Evolutionary conservation across 306 rosid species (phyloP), one percentile per base, ranked within the genome.

Genomic region (Elaeagnus macrophylla): DNA sequence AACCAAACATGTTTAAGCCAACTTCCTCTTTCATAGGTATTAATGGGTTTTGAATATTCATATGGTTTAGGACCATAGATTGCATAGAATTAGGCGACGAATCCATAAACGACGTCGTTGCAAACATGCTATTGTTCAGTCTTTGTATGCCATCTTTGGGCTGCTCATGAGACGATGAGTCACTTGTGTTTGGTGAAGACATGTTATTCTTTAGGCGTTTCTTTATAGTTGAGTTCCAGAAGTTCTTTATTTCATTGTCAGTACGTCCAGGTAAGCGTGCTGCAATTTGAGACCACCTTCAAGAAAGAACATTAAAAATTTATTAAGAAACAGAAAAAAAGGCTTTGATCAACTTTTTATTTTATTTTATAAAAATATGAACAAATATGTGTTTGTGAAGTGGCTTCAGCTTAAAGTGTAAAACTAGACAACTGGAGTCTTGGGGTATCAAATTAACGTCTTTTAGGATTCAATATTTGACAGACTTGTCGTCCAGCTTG

Each of bases 251-350:
- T 60, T 91, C 99, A 7, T 91, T 91, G 72, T 91, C 99, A 0
- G 99, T 91, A 71, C 99, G 16, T 5, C 96, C 99, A 0, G 99
- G 96, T 44, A 91, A 73, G 2, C 95, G 82, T 2, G 99, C 89
- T 10, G 99, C 96, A 61, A 91, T 91, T 67, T 91, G 99, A 15
- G 99, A 91, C 99, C 99, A 91, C 80, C 99, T 91, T 60, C n/a
- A 20, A 49, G 10, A 49, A 1, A 18, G 10, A 7, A 56, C 10
- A 45, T 25, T 25, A 25, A 2, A 25, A 25, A 25, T 25, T 25
- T 25, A 25, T 25, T 25, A 25, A 25, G 32, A 25, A 25, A 25
- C 2, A 25, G 32, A 5, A 25, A 25, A 25, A 25, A 25, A 5
- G 32, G 0, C 3, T 25, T 25, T 25, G 3, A 25, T 25, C n/a